Conservation (phyloP, 2,329 filamentous ascomycete species). For the Xylaria sp. region DNA sequence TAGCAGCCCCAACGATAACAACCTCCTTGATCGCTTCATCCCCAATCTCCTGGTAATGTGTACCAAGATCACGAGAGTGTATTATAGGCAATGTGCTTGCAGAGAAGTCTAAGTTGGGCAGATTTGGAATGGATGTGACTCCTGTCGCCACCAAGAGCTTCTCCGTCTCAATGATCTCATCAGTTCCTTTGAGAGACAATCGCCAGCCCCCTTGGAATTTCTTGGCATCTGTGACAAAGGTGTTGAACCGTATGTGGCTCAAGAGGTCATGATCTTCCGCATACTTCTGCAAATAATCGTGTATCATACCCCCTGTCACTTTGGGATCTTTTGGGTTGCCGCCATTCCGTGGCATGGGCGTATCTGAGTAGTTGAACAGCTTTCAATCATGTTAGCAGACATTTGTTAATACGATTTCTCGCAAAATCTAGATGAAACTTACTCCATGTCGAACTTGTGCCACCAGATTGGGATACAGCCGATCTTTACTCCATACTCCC, state of each 20-base stretch:
- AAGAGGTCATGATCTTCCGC: conserved; percentile 45
- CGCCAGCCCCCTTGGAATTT: conserved; percentile 37
- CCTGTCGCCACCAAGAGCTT: conserved; percentile 51
- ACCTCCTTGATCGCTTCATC: conserved; percentile 35
- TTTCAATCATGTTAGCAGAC: conserved; percentile 30
- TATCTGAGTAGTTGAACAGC: conserved; percentile 45
- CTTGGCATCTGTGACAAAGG: conserved; percentile 40
- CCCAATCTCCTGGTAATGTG: conserved; percentile 32
- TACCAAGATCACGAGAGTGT: conserved; percentile 42
- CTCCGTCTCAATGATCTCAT: conserved; percentile 38
- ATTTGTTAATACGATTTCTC: not conserved
- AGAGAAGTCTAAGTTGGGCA: conserved; percentile 40
- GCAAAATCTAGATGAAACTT: conserved; percentile 18
- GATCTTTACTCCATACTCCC: conserved; percentile 45
- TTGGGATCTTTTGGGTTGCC: conserved; percentile 39
- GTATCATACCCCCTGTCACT: conserved; percentile 47
- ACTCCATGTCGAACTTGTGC: conserved; percentile 44
- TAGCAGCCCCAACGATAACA: conserved; percentile 44
- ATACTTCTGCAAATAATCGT: conserved; percentile 45
- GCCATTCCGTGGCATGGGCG: conserved; percentile 41
- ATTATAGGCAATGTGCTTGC: conserved; percentile 39
- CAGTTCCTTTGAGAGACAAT: conserved; percentile 34
- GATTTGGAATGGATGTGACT: conserved; percentile 46
- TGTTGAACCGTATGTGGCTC: conserved; percentile 44
- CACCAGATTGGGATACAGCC: conserved; percentile 44